Evolutionary conservation across 352 stramenopile genomes (phyloP), one percentile per base, ranked within the genome.

Genomic region (Ochromonadaceae sp.): DNA sequence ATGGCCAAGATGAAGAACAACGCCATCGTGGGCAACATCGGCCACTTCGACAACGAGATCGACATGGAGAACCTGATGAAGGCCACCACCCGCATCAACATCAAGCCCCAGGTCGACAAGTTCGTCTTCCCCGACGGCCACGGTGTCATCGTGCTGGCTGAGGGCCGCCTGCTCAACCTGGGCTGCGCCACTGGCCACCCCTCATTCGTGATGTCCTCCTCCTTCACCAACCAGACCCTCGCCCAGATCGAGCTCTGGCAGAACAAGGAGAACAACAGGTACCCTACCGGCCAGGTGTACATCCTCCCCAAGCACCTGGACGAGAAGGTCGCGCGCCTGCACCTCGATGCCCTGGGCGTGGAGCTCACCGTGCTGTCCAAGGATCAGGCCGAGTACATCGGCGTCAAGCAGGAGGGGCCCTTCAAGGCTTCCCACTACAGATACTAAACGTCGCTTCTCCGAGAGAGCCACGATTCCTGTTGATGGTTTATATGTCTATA

Each of bases 1-100:
- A 98, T 98, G 89, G 66, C 75, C 47, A 92, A 97, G 81, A 98
- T 98, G 91, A 98, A 98, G 84, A 97, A 98, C 88, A 98, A 98
- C 76, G 91, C 91, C 59, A 98, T 98, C 70, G 90, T 98, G 48
- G 91, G 92, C 72, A 98, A 98, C 85, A 98, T 98, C 76, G 91
- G 92, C 74, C 91, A 98, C 81, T 98, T 98, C 69, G 91, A 98
- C 80, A 98, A 98, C 76, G 91, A 98, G 74, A 97, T 98, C 69
- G 92, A 98, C 78, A 97, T 97, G 85, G 87, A 89, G 43, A 87
- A 88, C 40, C 78, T 98, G 39, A 80, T 87, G 68, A 81, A 80
- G 55, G 76, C 76, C 39, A 84, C 88, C 59, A 93, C 86, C 77
- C 78, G 88, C 43, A 78, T 95, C 67, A 98, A 98, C 81, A 97